Evolutionary conservation across 805 yeast species (phyloP).

Genomic region (Ogataea pini): DNA sequence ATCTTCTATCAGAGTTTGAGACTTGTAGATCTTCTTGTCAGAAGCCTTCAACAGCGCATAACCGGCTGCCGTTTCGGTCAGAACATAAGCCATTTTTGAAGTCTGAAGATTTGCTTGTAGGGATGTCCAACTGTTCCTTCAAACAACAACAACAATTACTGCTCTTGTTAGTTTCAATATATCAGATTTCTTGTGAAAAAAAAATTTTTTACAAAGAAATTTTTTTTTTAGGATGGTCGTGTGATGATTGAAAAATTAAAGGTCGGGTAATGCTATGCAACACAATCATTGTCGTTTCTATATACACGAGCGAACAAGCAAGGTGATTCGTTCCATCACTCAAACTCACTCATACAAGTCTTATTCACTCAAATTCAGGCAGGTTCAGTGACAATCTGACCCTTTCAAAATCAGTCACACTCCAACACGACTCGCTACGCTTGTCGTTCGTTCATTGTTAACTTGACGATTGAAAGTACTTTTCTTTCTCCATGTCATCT

Average conservation of each 20-base stretch:
- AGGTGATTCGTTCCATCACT: too few species aligned
- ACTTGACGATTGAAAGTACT: not conserved
- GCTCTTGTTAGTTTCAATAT: not conserved
- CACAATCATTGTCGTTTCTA: too few species aligned
- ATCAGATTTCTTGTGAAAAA: not conserved
- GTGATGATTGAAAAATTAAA: not conserved
- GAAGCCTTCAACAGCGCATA: constrained; percentile 96
- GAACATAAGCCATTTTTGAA: constrained; percentile 73
- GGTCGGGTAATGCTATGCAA: constrained; percentile 6
- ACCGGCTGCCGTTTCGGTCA: constrained; percentile 98
- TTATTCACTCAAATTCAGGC: too few species aligned
- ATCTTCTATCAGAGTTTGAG: constrained; percentile 70
- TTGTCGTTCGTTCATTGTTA: too few species aligned
- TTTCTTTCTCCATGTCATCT: constrained; percentile 4
- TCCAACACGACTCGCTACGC: too few species aligned
- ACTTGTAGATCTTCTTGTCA: constrained; percentile 94
- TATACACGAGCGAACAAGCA: too few species aligned
- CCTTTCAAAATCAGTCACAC: too few species aligned
- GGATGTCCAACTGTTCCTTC: not conserved
- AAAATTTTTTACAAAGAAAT: constrained; percentile 7
- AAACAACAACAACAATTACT: not conserved
- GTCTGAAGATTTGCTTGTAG: constrained; percentile 4
- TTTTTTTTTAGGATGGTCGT: constrained; percentile 10
- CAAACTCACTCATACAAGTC: too few species aligned
- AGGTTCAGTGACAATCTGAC: too few species aligned